A percentile compares a stretch with the other conserved stretches of the same genome.
phyloP scores from a whole-genome alignment of 2,329 filamentous ascomycete genomes.

The Botryosphaeria dothidea region DNA sequence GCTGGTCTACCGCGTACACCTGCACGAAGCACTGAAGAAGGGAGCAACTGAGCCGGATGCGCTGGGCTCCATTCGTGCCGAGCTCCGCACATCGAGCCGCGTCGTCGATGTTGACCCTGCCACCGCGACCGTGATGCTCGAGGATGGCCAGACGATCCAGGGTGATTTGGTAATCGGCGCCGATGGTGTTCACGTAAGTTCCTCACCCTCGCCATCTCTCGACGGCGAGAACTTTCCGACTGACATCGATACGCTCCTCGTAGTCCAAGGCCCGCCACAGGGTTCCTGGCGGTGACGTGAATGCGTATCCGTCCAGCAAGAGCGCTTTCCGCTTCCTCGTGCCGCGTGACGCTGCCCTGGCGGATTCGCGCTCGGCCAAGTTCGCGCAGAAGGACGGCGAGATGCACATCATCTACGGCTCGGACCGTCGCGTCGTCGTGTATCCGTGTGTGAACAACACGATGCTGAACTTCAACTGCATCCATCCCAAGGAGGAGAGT shows the following conservation, averaged over 20 bases:
- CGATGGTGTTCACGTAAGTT: conserved; percentile 53
- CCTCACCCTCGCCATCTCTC: no score
- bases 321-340: conserved; percentile 61
- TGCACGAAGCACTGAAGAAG: conserved; percentile 56
- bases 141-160: conserved; percentile 44
- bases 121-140: conserved; percentile 46
- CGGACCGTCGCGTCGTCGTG: conserved; percentile 48
- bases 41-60: not conserved
- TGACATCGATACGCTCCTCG: conserved; percentile 19
- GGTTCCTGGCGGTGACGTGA: conserved; percentile 33
- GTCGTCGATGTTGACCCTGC: conserved; percentile 47
- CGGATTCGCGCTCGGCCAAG: conserved; percentile 41
- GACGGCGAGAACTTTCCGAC: not conserved
- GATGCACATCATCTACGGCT: conserved; percentile 46
- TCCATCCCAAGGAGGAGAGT: conserved; percentile 37
- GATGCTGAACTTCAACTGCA: conserved; percentile 49
- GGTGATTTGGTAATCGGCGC: conserved; percentile 57
- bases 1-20: conserved; percentile 53
- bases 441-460: conserved; percentile 51
- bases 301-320: conserved; percentile 52
- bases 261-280: conserved; percentile 33
- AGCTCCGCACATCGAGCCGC: conserved; percentile 44
- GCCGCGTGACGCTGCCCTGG: conserved; percentile 44
- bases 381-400: conserved; percentile 41
- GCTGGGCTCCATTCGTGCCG: conserved; percentile 36